These are phyloP conservation scores for Aspergillus novofumigatus DNA, from an alignment of 2,329 filamentous ascomycete species.

Conservation along the genomic window DNA sequence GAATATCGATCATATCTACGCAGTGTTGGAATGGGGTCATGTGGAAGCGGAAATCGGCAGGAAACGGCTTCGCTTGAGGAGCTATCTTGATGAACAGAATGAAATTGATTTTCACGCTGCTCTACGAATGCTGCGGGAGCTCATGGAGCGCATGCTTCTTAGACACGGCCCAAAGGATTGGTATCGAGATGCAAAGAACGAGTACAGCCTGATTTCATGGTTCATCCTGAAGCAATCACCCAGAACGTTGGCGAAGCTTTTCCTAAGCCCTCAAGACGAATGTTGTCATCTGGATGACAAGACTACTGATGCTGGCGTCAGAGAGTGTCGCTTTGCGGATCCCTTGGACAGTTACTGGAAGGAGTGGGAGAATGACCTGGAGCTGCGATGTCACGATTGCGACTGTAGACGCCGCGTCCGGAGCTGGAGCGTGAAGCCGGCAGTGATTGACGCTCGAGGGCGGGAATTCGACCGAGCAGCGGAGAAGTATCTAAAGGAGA, in stretches of 20 bases:
- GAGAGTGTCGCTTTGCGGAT: slow-evolving; percentile 22
- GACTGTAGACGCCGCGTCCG: slow-evolving; percentile 22
- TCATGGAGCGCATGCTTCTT: slow-evolving; percentile 27
- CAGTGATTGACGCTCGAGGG: slow-evolving; percentile 24
- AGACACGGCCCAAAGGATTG: slow-evolving; percentile 26
- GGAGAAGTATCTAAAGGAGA: slow-evolving; percentile 25
- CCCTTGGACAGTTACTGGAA: slow-evolving; percentile 26
- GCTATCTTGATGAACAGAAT: slow-evolving; percentile 20
- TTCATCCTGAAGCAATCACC: slow-evolving; percentile 25
- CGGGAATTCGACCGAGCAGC: slow-evolving; percentile 22
- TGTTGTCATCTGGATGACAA: slow-evolving; percentile 23
- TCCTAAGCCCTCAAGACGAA: slow-evolving; percentile 22
- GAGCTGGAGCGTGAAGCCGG: slow-evolving; percentile 28
- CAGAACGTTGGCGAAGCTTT: slow-evolving; percentile 20
- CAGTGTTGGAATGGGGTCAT: slow-evolving; percentile 19
- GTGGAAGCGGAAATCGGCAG: slow-evolving; percentile 24
- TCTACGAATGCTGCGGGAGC: slow-evolving; percentile 26
- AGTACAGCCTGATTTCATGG: slow-evolving; percentile 26
- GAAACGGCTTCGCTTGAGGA: slow-evolving; percentile 19
- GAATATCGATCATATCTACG: slow-evolving; percentile 22
- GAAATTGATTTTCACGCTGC: slow-evolving; percentile 26
- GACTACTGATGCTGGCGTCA: slow-evolving; percentile 6
- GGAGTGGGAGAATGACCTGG: slow-evolving; percentile 21
- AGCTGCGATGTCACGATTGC: slow-evolving; percentile 21
- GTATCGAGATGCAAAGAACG: slow-evolving; percentile 22